A percentile compares a stretch with the other conserved stretches of the same genome.
These are phyloP conservation scores for Pugionium dolabratum DNA, from an alignment of 345 rosid genomes.

Conservation along the genomic window DNA sequence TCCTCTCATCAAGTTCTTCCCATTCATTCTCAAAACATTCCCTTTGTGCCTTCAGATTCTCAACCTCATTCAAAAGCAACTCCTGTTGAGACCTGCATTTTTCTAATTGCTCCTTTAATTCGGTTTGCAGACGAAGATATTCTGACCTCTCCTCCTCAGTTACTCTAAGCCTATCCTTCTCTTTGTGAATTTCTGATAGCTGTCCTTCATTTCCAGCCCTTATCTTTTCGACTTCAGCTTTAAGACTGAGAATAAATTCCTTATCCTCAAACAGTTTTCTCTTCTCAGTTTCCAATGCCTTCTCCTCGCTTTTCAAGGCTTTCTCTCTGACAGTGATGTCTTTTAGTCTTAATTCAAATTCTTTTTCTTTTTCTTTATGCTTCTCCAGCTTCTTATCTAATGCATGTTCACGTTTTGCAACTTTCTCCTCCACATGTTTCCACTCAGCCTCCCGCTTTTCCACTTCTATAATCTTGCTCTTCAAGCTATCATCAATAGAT, in stretches of 20 bases:
- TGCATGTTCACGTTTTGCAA: slow-evolving; percentile 71
- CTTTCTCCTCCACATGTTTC: slow-evolving; percentile 81
- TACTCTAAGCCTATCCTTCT: slow-evolving; percentile 60
- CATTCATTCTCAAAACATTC: slow-evolving; percentile 92
- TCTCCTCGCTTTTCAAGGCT: slow-evolving; percentile 57
- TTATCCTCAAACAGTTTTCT: slow-evolving; percentile 52
- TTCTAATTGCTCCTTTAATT: slow-evolving; percentile 72
- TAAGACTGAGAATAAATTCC: slow-evolving; percentile 54
- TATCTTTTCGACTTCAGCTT: slow-evolving; percentile 67
- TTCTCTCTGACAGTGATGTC: slow-evolving; percentile 73
- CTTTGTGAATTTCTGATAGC: slow-evolving; percentile 57
- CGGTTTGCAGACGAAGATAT: slow-evolving; percentile 67
- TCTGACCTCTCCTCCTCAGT: slow-evolving; percentile 85
- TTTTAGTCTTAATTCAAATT: slow-evolving; percentile 59
- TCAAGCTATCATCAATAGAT: slow-evolving; percentile 65
- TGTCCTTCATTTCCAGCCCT: slow-evolving; percentile 63
- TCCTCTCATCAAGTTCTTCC: slow-evolving; percentile 88
- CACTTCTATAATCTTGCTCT: slow-evolving; percentile 63
- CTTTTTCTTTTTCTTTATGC: slow-evolving; percentile 74
- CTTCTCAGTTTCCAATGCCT: slow-evolving; percentile 64
- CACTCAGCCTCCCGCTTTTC: slow-evolving; percentile 85
- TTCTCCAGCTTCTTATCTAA: slow-evolving; percentile 74
- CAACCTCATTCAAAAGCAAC: slow-evolving; percentile 77
- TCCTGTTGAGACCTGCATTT: slow-evolving; percentile 75
- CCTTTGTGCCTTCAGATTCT: slow-evolving; percentile 80